Conservation (phyloP, 495 filamentous ascomycete species). For the Saxophila tyrrhenica region DNA sequence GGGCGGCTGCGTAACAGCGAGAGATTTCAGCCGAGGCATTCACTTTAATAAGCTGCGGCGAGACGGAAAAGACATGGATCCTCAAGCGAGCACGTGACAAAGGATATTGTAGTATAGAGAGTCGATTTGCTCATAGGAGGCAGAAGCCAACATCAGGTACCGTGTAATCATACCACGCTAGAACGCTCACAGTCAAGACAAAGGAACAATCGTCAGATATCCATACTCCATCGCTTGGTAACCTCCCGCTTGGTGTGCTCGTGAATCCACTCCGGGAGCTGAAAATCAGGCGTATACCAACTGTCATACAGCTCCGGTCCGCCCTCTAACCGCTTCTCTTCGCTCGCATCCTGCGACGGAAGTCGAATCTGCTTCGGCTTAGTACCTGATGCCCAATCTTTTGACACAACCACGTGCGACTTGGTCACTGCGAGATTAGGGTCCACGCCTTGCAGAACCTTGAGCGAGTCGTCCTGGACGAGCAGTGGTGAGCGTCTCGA, state of each 20-base stretch:
- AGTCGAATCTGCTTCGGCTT: not conserved
- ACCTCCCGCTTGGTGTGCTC: conserved; percentile 17
- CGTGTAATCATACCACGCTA: not conserved
- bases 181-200: not conserved
- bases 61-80: too few species aligned
- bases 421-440: not conserved
- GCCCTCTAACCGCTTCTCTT: conserved; percentile 3
- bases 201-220: conserved; percentile 20
- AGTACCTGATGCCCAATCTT: not conserved
- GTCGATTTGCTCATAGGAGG: too few species aligned
- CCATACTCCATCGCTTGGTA: conserved; percentile 28
- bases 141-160: too few species aligned
- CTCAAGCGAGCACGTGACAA: too few species aligned
- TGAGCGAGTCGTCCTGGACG: conserved; percentile 1
- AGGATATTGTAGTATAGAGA: too few species aligned
- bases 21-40: conserved; percentile 3
- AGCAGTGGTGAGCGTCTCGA: conserved; percentile 4
- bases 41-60: not conserved
- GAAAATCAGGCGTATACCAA: conserved; percentile 11
- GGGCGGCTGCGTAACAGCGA: not conserved
- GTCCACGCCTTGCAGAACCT: not conserved
- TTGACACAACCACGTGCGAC: not conserved
- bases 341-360: not conserved
- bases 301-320: conserved; percentile 9
- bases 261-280: conserved; percentile 8